A percentile compares a stretch with the other conserved stretches of the same genome.
phyloP scores from a whole-genome alignment of 1,284 basidiomycete genomes.

The Pyrrhoderma noxium region DNA sequence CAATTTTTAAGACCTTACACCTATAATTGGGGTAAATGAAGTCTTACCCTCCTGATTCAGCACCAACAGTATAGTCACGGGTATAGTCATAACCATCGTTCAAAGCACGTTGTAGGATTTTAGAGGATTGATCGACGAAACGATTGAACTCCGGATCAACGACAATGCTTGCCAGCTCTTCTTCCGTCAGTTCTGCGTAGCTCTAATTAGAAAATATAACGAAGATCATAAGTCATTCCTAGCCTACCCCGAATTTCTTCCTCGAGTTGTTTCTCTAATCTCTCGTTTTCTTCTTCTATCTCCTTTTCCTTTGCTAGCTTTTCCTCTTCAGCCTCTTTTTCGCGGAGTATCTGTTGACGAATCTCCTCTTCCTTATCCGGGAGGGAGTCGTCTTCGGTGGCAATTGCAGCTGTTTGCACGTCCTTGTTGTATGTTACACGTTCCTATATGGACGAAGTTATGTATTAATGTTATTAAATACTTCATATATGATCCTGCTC shows the following conservation, averaged over 20 bases:
- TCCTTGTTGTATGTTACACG: slow-evolving; percentile 93
- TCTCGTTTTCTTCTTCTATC: slow-evolving; percentile 71
- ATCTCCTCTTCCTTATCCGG: slow-evolving; percentile 62
- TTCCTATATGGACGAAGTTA: slow-evolving; percentile 41
- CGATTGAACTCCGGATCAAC: slow-evolving; percentile 83
- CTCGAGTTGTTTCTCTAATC: slow-evolving; percentile 75
- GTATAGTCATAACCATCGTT: slow-evolving; percentile 97
- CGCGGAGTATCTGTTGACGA: slow-evolving; percentile 58
- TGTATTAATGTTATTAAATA: slow-evolving; percentile 8
- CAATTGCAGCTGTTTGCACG: slow-evolving; percentile 77
- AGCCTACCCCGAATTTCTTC: slow-evolving; percentile 70
- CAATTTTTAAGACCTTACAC: slow-evolving; percentile 13
- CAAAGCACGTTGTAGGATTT: slow-evolving; percentile 92
- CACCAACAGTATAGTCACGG: slow-evolving; percentile 85
- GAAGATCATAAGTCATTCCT: slow-evolving; percentile 6
- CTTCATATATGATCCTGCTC: background rate
- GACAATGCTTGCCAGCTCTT: slow-evolving; percentile 76
- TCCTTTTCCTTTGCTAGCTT: slow-evolving; percentile 69
- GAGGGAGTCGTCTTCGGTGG: slow-evolving; percentile 34
- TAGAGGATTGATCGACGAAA: slow-evolving; percentile 92
- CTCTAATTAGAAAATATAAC: no score
- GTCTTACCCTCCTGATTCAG: slow-evolving; percentile 65
- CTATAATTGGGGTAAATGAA: background rate
- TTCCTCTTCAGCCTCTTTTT: slow-evolving; percentile 61
- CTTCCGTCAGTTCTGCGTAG: slow-evolving; percentile 68